These are phyloP conservation scores for Neonectria ditissima DNA, from an alignment of 2,329 filamentous ascomycete genomes.

Conservation along the genomic window DNA sequence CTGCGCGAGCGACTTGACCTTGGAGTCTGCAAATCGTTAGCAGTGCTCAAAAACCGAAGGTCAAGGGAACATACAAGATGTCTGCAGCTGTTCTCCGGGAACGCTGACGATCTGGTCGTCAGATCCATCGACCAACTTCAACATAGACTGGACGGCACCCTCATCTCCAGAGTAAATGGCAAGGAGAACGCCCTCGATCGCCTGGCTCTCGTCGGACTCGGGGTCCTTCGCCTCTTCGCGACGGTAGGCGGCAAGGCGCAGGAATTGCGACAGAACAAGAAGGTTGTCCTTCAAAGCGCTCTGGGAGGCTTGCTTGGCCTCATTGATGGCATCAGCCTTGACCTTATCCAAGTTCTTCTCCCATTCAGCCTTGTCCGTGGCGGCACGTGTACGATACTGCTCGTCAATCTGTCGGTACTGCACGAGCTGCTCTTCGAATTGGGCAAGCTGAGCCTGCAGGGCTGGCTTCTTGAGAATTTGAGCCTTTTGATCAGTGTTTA, in stretches of 20 bases:
- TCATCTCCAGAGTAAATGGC: slow-evolving; percentile 84
- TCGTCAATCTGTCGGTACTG: slow-evolving; percentile 82
- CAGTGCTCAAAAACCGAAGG: not conserved
- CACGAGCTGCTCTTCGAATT: slow-evolving; percentile 78
- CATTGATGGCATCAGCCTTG: slow-evolving; percentile 64
- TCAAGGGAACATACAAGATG: slow-evolving; percentile 74
- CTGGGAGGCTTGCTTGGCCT: slow-evolving; percentile 62
- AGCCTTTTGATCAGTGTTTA: slow-evolving; percentile 84
- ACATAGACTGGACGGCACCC: slow-evolving; percentile 77
- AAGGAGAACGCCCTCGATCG: slow-evolving; percentile 82
- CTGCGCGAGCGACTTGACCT: slow-evolving; percentile 58
- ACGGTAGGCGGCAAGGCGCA: slow-evolving; percentile 81
- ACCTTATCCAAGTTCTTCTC: slow-evolving; percentile 69
- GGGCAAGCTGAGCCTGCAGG: slow-evolving; percentile 74
- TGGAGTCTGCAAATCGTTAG: slow-evolving; percentile 49
- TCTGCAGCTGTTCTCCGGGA: slow-evolving; percentile 71
- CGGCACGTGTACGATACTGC: slow-evolving; percentile 73
- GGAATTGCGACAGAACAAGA: slow-evolving; percentile 80
- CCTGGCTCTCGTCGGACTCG: slow-evolving; percentile 77
- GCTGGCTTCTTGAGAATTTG: slow-evolving; percentile 82
- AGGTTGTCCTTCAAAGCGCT: slow-evolving; percentile 73
- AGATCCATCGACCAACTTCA: slow-evolving; percentile 80
- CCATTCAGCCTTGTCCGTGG: slow-evolving; percentile 68
- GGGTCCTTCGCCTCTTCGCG: slow-evolving; percentile 76
- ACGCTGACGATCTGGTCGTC: slow-evolving; percentile 75